These are phyloP conservation scores for Cladosporium sp. DNA, from an alignment of 2,329 filamentous ascomycete genomes.

Conservation along the genomic window DNA sequence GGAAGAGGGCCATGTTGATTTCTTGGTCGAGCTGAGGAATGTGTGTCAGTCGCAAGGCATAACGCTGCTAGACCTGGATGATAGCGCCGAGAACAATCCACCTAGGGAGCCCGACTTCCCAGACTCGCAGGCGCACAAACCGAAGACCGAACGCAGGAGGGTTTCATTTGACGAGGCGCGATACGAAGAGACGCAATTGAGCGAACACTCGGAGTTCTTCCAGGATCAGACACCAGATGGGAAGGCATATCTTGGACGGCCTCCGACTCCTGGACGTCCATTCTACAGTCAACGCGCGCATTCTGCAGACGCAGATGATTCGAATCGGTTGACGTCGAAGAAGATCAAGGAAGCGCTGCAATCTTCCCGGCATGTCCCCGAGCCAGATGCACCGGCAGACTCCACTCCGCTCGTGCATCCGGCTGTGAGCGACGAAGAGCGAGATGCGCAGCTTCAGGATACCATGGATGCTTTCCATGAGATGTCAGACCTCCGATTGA, in stretches of 20 bases:
- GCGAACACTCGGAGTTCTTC: conserved; percentile 31
- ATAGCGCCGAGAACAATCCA: not conserved
- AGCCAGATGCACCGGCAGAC: conserved; percentile 6
- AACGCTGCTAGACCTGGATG: not conserved
- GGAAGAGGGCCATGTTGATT: conserved; percentile 4
- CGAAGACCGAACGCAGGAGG: conserved; percentile 41
- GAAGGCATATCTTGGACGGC: not conserved
- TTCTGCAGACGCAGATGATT: conserved; percentile 1
- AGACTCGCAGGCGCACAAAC: not conserved
- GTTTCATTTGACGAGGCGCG: conserved; percentile 60
- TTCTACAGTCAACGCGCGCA: conserved; percentile 11
- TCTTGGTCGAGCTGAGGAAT: not conserved
- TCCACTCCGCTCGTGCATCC: not conserved
- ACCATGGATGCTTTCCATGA: not conserved
- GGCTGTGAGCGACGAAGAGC: conserved; percentile 8
- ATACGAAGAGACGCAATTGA: conserved; percentile 54
- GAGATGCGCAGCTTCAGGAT: not conserved
- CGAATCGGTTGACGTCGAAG: not conserved
- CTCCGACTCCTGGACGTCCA: conserved; percentile 12
- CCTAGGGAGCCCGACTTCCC: not conserved
- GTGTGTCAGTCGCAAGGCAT: not conserved
- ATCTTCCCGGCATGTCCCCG: not conserved
- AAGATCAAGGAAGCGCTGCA: not conserved
- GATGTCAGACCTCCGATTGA: conserved; percentile 32
- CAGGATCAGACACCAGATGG: conserved; percentile 13